Evolutionary conservation across 352 stramenopile species (phyloP), one percentile per base, ranked within the genome.

Genomic region (Phytophthora megakarya): DNA sequence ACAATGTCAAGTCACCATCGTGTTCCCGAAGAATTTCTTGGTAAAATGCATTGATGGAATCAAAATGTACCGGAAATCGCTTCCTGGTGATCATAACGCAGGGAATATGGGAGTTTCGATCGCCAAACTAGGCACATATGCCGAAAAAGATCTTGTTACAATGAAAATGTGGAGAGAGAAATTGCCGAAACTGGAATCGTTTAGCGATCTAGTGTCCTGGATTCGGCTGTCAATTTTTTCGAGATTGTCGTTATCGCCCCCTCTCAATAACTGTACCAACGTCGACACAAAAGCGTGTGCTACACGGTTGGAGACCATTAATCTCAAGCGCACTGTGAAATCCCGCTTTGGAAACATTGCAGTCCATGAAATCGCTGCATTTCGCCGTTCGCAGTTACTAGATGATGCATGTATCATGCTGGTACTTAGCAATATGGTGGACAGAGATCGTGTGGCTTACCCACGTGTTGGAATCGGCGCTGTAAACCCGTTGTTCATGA

Each of bases 11-110:
- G 55, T 48, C 1, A 55, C 22, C 1, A 49, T 49, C 25, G 30
- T 43, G 6, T 63, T 63, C 13, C 33, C 55, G 8, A 22, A 40
- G 10, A 48, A 42, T 9, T 55, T 43, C 9, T 0, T 40, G 1
- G 26, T 3, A 0, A 55, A 63, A 19, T 62, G 54, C n/a, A 19
- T 62, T 7, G 43, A 30, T 0, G 43, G 23, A 25, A 62, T 54
- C 13, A 46, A 38, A 3, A 37, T 5, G 5, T 62, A 49, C 5
- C 40, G 54, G 42, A 53, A 40, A 3, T 63, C 33, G 5, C 18
- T 63, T 8, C 33, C 54, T 3, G 48, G 25, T 2, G 44, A 63
- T 0, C 54, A 55, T 23, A n/a, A 55, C 5, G 32, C 44, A 5
- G 54, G 32, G 1, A 42, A 26, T 19, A 33, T 49, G 54, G 43